These are phyloP conservation scores for Pisolithus albus DNA, from an alignment of 768 basidiomycete genomes.

Conservation along the genomic window DNA sequence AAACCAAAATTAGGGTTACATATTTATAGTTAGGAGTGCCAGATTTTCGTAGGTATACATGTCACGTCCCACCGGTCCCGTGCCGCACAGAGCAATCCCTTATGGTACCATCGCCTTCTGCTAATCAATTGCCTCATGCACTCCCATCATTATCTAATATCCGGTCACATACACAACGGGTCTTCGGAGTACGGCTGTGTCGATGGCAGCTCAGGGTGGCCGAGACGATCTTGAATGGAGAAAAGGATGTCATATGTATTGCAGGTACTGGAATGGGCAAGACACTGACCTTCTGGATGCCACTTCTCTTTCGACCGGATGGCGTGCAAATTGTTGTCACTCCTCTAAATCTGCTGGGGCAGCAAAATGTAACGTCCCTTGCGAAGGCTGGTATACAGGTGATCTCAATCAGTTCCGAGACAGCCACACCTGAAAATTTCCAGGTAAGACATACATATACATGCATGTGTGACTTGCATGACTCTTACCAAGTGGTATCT, in stretches of 20 bases:
- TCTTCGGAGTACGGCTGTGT: constrained; percentile 11
- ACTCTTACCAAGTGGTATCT: neutral
- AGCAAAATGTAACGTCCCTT: constrained; percentile 11
- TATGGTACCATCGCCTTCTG: too few relatives aligned
- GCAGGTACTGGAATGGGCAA: constrained; percentile 28
- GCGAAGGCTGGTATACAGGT: constrained; percentile 10
- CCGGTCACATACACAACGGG: neutral
- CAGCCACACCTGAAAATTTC: constrained; percentile 12
- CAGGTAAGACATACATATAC: constrained; percentile 2
- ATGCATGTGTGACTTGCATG: neutral
- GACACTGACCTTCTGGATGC: constrained; percentile 29
- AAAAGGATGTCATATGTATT: constrained; percentile 18
- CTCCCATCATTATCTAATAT: too few relatives aligned
- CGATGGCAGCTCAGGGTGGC: constrained; percentile 16
- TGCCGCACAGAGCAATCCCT: too few relatives aligned
- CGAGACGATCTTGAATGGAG: constrained; percentile 13
- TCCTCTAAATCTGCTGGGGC: constrained; percentile 20
- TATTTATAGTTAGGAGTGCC: too few relatives aligned
- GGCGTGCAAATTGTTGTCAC: constrained; percentile 21
- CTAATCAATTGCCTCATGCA: too few relatives aligned
- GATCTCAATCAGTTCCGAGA: constrained; percentile 14
- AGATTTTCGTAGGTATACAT: too few relatives aligned
- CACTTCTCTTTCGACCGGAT: constrained; percentile 16
- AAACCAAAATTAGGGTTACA: too few relatives aligned
- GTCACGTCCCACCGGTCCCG: too few relatives aligned